Evolutionary conservation across 768 basidiomycete genomes (phyloP).

Genomic region (Austroboletus eburneus): DNA sequence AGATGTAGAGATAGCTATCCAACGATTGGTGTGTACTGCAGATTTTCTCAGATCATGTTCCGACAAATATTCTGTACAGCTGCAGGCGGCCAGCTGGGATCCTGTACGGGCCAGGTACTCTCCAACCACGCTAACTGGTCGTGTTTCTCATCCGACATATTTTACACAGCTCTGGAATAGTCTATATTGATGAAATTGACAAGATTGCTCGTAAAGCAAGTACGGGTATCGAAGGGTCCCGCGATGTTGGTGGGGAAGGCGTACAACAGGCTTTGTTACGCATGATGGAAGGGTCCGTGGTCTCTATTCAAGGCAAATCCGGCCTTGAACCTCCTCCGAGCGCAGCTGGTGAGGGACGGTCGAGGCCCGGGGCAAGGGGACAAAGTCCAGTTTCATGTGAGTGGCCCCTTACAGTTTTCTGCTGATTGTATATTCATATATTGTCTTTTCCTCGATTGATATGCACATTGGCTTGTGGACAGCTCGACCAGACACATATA

Average conservation of each 20-base stretch:
- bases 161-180: slow-evolving; percentile 74
- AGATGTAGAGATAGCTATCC: slow-evolving; percentile 90
- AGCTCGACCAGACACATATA: slow-evolving; percentile 65
- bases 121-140: not conserved
- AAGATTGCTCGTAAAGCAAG: slow-evolving; percentile 74
- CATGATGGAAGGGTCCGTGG: slow-evolving; percentile 89
- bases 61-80: slow-evolving; percentile 35
- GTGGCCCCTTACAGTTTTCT: slow-evolving; percentile 1
- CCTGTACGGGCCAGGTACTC: slow-evolving; percentile 74
- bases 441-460: not conserved
- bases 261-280: slow-evolving; percentile 91
- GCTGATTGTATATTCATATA: too few relatives aligned
- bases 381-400: slow-evolving; percentile 32
- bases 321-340: slow-evolving; percentile 43
- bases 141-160: slow-evolving; percentile 4
- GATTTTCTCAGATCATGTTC: not conserved
- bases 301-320: slow-evolving; percentile 74
- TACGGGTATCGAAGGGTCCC: slow-evolving; percentile 60
- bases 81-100: slow-evolving; percentile 91
- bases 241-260: slow-evolving; percentile 94
- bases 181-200: slow-evolving; percentile 96
- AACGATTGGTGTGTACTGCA: slow-evolving; percentile 58
- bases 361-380: slow-evolving; percentile 48
- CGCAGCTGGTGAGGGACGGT: slow-evolving; percentile 41
- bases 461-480: slow-evolving; percentile 3